These are phyloP conservation scores for Penicillium paradoxum DNA, from an alignment of 495 filamentous ascomycete genomes.

Conservation along the genomic window DNA sequence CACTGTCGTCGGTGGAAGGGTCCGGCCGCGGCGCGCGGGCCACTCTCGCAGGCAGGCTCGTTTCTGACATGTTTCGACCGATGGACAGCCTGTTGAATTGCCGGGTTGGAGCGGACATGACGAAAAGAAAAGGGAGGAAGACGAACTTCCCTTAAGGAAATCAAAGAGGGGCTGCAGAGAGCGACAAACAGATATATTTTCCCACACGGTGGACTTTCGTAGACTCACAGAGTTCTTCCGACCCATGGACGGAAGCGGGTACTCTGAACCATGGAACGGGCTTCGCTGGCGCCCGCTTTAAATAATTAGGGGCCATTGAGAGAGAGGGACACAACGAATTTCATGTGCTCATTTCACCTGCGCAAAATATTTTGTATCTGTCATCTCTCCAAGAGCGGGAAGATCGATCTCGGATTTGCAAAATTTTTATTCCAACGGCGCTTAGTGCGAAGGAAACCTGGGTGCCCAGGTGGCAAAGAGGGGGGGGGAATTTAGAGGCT, in stretches of 20 bases:
- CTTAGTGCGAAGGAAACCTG: conserved; percentile 10
- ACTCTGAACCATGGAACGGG: conserved; percentile 30
- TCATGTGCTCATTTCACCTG: not conserved
- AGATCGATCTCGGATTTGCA: not conserved
- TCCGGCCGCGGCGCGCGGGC: conserved; percentile 15
- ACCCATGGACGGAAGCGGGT: conserved; percentile 41
- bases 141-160: not conserved
- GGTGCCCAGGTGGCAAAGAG: not conserved
- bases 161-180: conserved; percentile 2
- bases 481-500: not conserved
- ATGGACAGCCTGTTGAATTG: conserved; percentile 41
- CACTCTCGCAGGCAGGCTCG: conserved; percentile 20
- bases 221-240: conserved; percentile 36
- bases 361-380: not conserved
- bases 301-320: conserved; percentile 16
- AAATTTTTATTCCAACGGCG: conserved; percentile 16
- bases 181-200: not conserved
- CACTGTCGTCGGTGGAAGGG: conserved; percentile 19
- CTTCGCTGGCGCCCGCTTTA: conserved; percentile 27
- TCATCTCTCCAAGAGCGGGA: not conserved
- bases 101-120: conserved; percentile 39
- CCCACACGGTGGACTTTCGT: conserved; percentile 13
- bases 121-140: conserved; percentile 11
- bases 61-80: conserved; percentile 29
- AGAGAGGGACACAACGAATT: conserved; percentile 1